Conservation (phyloP, 2,329 filamentous ascomycete species). For the Fusarium proliferatum region DNA sequence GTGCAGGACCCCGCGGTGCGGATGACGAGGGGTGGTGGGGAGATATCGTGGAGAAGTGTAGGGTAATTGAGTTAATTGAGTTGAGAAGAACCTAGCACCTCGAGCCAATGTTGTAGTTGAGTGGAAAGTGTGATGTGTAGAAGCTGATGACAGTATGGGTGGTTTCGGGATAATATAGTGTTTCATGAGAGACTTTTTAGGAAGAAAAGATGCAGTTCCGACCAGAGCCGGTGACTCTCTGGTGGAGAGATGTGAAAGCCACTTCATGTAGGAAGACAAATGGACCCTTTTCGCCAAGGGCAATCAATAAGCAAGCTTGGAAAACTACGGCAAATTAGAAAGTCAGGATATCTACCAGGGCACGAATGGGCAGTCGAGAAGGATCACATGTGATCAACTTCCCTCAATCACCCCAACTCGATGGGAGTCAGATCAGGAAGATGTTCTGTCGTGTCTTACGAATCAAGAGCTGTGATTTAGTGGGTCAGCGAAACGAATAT, state of each 20-base stretch:
- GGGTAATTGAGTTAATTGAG: conserved; percentile 27
- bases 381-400: conserved; percentile 15
- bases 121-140: background rate
- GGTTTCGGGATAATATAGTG: background rate
- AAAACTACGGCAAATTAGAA: conserved; percentile 16
- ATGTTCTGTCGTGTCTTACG: background rate
- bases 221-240: conserved; percentile 6
- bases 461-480: conserved; percentile 19
- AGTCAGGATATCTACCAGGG: conserved; percentile 12
- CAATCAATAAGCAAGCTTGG: conserved; percentile 4
- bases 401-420: background rate
- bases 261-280: conserved; percentile 23
- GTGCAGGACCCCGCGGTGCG: conserved; percentile 32
- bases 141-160: background rate
- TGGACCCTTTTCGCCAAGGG: background rate
- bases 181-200: background rate
- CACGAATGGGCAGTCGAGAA: conserved; percentile 12
- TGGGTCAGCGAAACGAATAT: conserved; percentile 4
- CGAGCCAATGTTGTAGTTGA: background rate
- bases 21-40: conserved; percentile 31
- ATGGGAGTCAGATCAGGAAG: conserved; percentile 14
- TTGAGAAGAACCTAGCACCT: background rate
- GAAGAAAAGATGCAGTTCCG: conserved; percentile 13
- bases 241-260: conserved; percentile 26
- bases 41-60: conserved; percentile 23